Evolutionary conservation across 208 protist species (phyloP).

Genomic region (Leishmania lainsoni): DNA sequence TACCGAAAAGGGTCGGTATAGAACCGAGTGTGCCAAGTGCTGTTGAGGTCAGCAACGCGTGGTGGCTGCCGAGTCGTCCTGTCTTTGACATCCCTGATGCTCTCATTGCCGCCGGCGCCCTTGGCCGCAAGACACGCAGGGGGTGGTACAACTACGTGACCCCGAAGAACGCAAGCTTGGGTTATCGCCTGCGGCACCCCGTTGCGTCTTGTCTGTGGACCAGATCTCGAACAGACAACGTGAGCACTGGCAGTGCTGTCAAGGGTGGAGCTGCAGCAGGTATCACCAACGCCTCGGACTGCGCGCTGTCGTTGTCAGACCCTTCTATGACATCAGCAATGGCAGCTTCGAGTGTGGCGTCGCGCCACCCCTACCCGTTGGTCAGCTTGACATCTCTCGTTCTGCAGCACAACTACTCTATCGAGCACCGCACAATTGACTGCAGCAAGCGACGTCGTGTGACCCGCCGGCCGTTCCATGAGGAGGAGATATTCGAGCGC

Average conservation of each 20-base stretch:
- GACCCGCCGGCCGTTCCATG: constrained; percentile 59
- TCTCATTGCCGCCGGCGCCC: constrained; percentile 48
- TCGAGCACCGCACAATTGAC: constrained; percentile 60
- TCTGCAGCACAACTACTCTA: constrained; percentile 52
- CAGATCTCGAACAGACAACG: background rate
- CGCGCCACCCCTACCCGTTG: constrained; percentile 25
- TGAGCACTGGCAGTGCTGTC: background rate
- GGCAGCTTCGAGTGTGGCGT: background rate
- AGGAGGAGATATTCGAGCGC: constrained; percentile 88
- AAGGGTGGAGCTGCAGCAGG: background rate
- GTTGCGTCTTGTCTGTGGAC: constrained; percentile 28
- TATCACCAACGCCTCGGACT: background rate
- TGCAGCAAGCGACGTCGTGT: constrained; percentile 56
- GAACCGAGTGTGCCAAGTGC: constrained; percentile 16
- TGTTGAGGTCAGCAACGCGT: constrained; percentile 29
- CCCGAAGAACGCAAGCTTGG: constrained; percentile 14
- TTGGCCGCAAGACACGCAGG: constrained; percentile 74
- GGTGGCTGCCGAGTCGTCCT: constrained; percentile 39
- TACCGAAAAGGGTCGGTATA: constrained; percentile 10
- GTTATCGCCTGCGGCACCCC: constrained; percentile 30
- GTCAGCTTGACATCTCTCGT: constrained; percentile 29
- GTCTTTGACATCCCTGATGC: constrained; percentile 54
- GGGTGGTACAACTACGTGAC: constrained; percentile 81
- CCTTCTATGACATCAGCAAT: background rate
- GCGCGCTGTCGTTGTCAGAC: background rate